phyloP scores from a whole-genome alignment of 2,329 filamentous ascomycete species.

The Aureobasidium melanogenum region DNA sequence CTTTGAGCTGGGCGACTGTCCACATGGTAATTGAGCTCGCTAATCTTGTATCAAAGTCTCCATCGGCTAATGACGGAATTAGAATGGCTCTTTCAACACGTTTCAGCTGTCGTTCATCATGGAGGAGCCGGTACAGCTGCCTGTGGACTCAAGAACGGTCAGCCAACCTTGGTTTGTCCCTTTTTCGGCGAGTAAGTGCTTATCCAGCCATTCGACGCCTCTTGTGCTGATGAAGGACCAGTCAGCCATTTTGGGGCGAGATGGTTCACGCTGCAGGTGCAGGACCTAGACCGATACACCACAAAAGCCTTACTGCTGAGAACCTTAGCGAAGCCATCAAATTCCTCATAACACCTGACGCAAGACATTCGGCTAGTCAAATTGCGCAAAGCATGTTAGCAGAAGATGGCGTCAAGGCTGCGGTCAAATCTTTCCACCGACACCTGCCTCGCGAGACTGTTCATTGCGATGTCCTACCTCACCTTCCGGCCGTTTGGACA shows the following conservation, averaged over 20 bases:
- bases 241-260: conserved; percentile 39
- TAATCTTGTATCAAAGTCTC: accelerated
- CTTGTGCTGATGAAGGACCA: conserved; percentile 10
- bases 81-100: conserved; percentile 28
- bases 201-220: conserved; percentile 4
- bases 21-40: not conserved
- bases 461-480: conserved; percentile 54
- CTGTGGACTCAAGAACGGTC: conserved; percentile 26
- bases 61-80: not conserved
- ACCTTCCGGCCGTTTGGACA: conserved; percentile 59
- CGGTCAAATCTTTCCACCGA: conserved; percentile 32
- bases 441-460: not conserved
- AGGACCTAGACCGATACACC: conserved; percentile 32
- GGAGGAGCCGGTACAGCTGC: conserved; percentile 31
- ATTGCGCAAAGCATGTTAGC: conserved; percentile 20
- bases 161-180: not conserved
- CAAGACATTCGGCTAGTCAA: conserved; percentile 19
- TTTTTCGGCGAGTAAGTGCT: conserved; percentile 1
- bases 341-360: conserved; percentile 25
- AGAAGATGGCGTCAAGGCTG: conserved; percentile 30
- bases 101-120: conserved; percentile 30
- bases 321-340: conserved; percentile 30
- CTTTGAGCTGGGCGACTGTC: not conserved
- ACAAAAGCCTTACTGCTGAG: conserved; percentile 27
- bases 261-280: conserved; percentile 36